Evolutionary conservation across 805 yeast genomes (phyloP).

Genomic region (Zygoascus bituminiphila): DNA sequence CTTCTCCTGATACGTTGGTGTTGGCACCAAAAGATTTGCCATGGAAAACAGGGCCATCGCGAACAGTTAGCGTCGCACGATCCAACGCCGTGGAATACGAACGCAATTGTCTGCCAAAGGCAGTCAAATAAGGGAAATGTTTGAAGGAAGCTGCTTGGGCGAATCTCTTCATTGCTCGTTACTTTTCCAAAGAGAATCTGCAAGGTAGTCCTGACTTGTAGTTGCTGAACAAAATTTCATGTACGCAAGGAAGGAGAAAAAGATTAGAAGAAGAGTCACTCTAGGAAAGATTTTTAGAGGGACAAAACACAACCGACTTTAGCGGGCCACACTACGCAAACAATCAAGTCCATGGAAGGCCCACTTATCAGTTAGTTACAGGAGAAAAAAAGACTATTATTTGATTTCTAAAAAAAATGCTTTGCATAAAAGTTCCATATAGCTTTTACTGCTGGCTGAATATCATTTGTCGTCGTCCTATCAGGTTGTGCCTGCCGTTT

Average conservation of each 20-base stretch:
- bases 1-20: conserved; percentile 89
- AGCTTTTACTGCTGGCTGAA: too few relatives aligned
- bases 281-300: background rate
- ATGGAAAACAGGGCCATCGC: conserved; percentile 86
- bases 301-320: too few relatives aligned
- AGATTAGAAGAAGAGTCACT: background rate
- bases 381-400: too few relatives aligned
- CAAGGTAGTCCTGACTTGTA: conserved; percentile 18
- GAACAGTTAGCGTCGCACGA: conserved; percentile 74
- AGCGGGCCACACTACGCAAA: too few relatives aligned
- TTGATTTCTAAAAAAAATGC: too few relatives aligned
- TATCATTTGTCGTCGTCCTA: background rate
- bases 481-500: background rate
- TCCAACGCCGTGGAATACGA: conserved; percentile 10
- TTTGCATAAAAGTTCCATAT: too few relatives aligned
- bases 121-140: background rate
- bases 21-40: conserved; percentile 97
- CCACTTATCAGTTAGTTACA: too few relatives aligned
- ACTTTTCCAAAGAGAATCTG: conserved; percentile 42
- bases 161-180: background rate
- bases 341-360: too few relatives aligned
- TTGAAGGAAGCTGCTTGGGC: background rate
- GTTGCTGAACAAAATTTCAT: conserved; percentile 6
- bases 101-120: background rate
- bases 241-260: background rate